phyloP scores from a whole-genome alignment of 306 rosid genomes.

The Hylodesmum podocarpum region DNA sequence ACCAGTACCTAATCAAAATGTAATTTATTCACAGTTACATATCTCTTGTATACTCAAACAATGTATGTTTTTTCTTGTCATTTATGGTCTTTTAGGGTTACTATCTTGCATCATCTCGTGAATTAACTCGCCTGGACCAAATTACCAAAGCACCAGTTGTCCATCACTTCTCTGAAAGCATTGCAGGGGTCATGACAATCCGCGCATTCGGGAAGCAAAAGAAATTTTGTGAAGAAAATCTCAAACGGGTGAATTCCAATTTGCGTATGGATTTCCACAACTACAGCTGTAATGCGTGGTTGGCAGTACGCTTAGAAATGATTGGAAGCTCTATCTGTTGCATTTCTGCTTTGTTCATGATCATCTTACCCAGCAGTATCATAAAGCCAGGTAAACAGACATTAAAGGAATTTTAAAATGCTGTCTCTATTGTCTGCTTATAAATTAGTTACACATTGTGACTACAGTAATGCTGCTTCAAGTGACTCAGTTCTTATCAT shows the following conservation, averaged over 20 bases:
- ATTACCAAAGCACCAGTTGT: slow-evolving; percentile 85
- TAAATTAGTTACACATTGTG: not conserved
- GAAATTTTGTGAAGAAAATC: slow-evolving; percentile 51
- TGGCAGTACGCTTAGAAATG: slow-evolving; percentile 71
- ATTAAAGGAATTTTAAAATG: not conserved
- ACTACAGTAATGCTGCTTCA: not conserved
- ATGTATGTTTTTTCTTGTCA: slow-evolving; percentile 27
- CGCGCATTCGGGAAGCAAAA: slow-evolving; percentile 64
- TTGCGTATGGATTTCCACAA: slow-evolving; percentile 83
- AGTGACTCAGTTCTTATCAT: not conserved
- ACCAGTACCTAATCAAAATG: not conserved
- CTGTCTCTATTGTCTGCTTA: not conserved
- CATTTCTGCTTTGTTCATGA: slow-evolving; percentile 70
- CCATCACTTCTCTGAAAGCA: slow-evolving; percentile 84
- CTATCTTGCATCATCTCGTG: slow-evolving; percentile 75
- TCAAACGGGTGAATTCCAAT: slow-evolving; percentile 61
- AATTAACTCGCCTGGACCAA: slow-evolving; percentile 68
- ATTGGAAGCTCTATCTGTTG: slow-evolving; percentile 65
- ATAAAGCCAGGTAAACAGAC: slow-evolving; percentile 63
- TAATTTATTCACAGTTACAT: not conserved
- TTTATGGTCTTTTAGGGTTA: slow-evolving; percentile 76
- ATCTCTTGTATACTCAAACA: not conserved
- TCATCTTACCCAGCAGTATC: slow-evolving; percentile 64
- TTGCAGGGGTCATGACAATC: slow-evolving; percentile 76
- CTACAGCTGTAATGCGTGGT: slow-evolving; percentile 69